Conservation (phyloP, 2,329 filamentous ascomycete genomes). For the Pestalotiopsis sp. region DNA sequence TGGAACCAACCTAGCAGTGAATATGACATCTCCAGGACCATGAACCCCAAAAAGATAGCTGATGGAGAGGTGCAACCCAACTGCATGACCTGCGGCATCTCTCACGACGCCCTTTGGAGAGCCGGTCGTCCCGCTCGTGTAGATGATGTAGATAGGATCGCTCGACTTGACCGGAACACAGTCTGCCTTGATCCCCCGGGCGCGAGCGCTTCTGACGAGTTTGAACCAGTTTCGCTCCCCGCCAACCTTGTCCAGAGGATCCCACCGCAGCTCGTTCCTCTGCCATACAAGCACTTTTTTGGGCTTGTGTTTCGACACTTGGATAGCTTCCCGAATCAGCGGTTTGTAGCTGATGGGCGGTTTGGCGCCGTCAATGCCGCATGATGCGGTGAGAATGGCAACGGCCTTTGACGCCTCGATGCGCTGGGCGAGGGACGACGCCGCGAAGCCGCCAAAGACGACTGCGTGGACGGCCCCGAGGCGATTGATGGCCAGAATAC, state of each 20-base stretch:
- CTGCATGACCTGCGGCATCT: constrained; percentile 84
- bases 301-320: constrained; percentile 71
- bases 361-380: constrained; percentile 86
- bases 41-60: constrained; percentile 81
- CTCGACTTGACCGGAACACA: constrained; percentile 70
- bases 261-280: constrained; percentile 75
- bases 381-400: constrained; percentile 84
- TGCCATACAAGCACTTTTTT: constrained; percentile 80
- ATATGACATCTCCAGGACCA: constrained; percentile 76
- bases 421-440: constrained; percentile 79
- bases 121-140: constrained; percentile 18
- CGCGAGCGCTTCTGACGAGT: constrained; percentile 70
- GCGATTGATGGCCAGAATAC: constrained; percentile 78
- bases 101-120: constrained; percentile 40
- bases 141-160: constrained; percentile 17
- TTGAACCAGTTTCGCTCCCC: constrained; percentile 82
- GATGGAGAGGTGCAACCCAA: constrained; percentile 81
- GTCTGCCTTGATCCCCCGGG: constrained; percentile 68
- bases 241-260: constrained; percentile 63
- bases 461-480: constrained; percentile 88
- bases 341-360: constrained; percentile 77
- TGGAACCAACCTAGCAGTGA: constrained; percentile 48
- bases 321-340: constrained; percentile 74
- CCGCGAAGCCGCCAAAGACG: constrained; percentile 91
- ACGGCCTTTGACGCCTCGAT: constrained; percentile 81